Base-by-base conservation (phyloP, 306 rosid genomes). In the Gleditsia sinensis region DNA sequence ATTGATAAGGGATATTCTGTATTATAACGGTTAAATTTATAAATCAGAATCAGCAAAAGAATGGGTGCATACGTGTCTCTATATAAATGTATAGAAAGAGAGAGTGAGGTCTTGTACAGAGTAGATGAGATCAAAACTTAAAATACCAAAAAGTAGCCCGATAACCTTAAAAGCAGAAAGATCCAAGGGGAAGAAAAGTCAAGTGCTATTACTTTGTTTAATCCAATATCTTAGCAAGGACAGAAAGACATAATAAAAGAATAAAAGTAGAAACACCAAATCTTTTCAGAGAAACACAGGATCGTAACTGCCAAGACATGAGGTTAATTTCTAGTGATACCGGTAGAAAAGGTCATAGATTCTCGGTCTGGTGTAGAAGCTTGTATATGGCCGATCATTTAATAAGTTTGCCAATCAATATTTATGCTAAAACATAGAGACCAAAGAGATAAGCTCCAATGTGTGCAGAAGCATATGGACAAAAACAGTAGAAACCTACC, bases 1-100 rank as follows among this genome's bases (percentile, higher is more conserved):
- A 93, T 64, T 91, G 85, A 73, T 79, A 89, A 0, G 98, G 98
- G 53, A 93, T 87, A 75, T 93, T 93, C 97, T 93, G 96, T 86
- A 76, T 60, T 71, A 67, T 49, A 72, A 42, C 66, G 72, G 63
- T 71, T 28, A 45, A 42, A 60, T 60, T 66, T 55, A 50, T 68
- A 71, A 63, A 83, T 56, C 42, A 59, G 40, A 65, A 43, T 37
- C 51, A 56, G 54, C 51, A 69, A 74, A 39, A 56, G 21, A 4
- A 6, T 60, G 45, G 16, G 17, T 28, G 17, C 14, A 55, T 16
- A 56, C 62, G 63, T n/a, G n/a, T n/a, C n/a, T 13, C 27, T 21
- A 33, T 23, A 34, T 7, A 11, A 3, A 42, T 5, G 8, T 3
- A 13, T 4, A 37, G 20, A 24, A 30, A 14, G 32, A 45, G 8